Evolutionary conservation across 2,329 filamentous ascomycete genomes (phyloP).

Genomic region (Cladophialophora carrionii): DNA sequence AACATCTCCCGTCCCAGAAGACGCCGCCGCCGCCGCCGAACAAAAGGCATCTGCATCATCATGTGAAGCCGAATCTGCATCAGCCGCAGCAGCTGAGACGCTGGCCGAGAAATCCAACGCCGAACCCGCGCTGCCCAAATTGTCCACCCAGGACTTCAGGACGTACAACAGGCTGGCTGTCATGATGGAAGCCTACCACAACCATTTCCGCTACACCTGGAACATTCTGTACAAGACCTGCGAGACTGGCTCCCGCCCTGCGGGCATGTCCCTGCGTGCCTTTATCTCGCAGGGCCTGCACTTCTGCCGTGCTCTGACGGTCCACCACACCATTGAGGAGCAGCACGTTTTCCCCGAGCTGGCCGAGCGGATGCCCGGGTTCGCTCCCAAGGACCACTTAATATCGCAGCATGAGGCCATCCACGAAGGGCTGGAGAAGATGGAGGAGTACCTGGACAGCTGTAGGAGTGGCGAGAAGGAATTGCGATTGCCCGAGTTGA

Average conservation of each 20-base stretch:
- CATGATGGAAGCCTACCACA: constrained; percentile 66
- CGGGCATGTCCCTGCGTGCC: constrained; percentile 66
- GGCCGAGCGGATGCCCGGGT: constrained; percentile 77
- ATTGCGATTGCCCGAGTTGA: constrained; percentile 61
- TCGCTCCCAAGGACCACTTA: constrained; percentile 66
- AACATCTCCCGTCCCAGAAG: background rate
- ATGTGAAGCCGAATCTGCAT: background rate
- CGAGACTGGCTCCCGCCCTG: constrained; percentile 60
- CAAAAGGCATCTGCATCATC: constrained; percentile 2
- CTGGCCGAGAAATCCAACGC: background rate
- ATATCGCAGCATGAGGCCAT: constrained; percentile 77
- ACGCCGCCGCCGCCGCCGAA: background rate
- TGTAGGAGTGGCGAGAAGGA: constrained; percentile 67
- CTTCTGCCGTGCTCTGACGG: constrained; percentile 70
- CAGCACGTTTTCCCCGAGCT: constrained; percentile 77
- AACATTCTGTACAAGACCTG: constrained; percentile 70
- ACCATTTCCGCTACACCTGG: constrained; percentile 76
- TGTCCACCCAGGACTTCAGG: constrained; percentile 68
- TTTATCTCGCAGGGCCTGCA: constrained; percentile 70
- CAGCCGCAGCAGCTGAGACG: background rate
- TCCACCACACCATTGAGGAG: constrained; percentile 85
- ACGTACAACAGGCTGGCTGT: constrained; percentile 40
- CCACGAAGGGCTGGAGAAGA: constrained; percentile 71
- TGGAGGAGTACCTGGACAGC: constrained; percentile 66
- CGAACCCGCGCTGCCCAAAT: constrained; percentile 58